Base-by-base conservation (phyloP, 208 protist genomes). In the Wallacemonas sp. region DNA sequence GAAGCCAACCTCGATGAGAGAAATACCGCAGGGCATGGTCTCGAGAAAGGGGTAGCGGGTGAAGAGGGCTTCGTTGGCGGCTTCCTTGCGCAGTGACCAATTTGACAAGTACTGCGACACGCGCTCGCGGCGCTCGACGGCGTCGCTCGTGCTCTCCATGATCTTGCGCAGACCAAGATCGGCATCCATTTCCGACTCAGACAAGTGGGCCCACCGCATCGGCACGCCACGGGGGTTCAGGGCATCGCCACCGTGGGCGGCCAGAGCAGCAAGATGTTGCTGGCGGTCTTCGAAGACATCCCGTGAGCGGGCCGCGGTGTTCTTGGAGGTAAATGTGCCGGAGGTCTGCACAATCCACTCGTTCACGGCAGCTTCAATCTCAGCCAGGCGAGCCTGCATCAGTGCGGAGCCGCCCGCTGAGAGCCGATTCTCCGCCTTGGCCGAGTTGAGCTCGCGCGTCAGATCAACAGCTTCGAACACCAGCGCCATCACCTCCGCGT, bases 31-130 rank as follows among this genome's bases (percentile, higher is more conserved):
- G n/a, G 80, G 75, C 22, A 93, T 55, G 8, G 71, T 70, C 2
- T 71, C 60, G 33, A 93, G 74, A 62, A 93, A 93, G 2, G 72
- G 66, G 61, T 83, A 93, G 15, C 59, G 45, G 2, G 49, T 62
- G 49, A 88, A 90, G 38, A 93, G 67, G 14, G 70, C 67, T 61
- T 88, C 86, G 72, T 88, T 93, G 59, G 77, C 72, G 2, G 53
- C 53, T 59, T 93, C 80, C 75, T 93, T 93, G 53, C 62, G 70
- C 14, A 62, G 30, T 14, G 86, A 90, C 66, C 59, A 79, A 19
- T 76, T 64, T 22, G 27, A 30, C 8, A 88, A 59, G 49, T 86
- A 80, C 19, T 59, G 38, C 24, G 17, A 31, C 21, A 84, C 62
- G 38, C 69, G 49, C 11, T 68, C 42, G 39, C 61, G 66, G 31